Conservation (phyloP, 805 yeast genomes). For the Candida dajiaensis region DNA sequence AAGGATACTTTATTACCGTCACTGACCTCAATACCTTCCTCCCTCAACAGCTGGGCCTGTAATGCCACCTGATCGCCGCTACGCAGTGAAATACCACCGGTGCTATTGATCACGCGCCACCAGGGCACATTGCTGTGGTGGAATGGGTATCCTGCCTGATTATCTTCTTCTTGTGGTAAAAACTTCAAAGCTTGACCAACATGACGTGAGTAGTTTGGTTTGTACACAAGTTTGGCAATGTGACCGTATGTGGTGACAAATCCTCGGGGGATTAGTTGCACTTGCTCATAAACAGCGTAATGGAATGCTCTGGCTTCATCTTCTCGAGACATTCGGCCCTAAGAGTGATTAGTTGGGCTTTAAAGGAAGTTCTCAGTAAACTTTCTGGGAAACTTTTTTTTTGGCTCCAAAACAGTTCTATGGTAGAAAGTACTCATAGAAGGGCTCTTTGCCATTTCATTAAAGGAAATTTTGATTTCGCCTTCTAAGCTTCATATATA, state of each 20-base stretch:
- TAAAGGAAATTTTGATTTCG: no score
- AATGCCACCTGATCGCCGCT: slow-evolving; percentile 34
- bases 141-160: slow-evolving; percentile 17
- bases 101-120: slow-evolving; percentile 73
- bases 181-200: slow-evolving; percentile 69
- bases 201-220: slow-evolving; percentile 65
- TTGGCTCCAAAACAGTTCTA: no score
- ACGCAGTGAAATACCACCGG: slow-evolving; percentile 56
- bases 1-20: slow-evolving; percentile 31
- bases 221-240: slow-evolving; percentile 55
- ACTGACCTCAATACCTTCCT: slow-evolving; percentile 43
- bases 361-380: no score
- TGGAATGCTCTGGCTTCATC: slow-evolving; percentile 54
- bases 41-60: slow-evolving; percentile 40
- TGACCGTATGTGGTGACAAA: slow-evolving; percentile 71
- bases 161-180: slow-evolving; percentile 24
- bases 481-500: no score
- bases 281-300: slow-evolving; percentile 51
- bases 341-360: background rate
- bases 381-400: no score
- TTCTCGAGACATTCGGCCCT: slow-evolving; percentile 8
- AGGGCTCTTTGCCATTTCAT: no score
- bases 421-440: no score
- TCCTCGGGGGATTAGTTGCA: slow-evolving; percentile 53
- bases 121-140: slow-evolving; percentile 48